phyloP scores from a whole-genome alignment of 306 rosid species.

The Pyrus bretschneideri region DNA sequence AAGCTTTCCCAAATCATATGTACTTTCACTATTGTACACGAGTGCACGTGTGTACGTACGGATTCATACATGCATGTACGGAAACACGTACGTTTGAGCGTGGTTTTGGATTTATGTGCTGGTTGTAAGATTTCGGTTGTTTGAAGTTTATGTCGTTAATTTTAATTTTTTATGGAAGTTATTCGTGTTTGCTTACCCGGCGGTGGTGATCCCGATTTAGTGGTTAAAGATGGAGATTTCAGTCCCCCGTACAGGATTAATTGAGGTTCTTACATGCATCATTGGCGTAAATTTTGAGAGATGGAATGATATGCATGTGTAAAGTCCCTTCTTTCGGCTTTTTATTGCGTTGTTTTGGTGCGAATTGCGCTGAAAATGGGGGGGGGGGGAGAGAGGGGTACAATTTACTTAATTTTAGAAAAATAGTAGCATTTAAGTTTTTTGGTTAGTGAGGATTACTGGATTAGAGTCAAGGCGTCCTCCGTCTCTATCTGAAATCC shows the following conservation, averaged over 20 bases:
- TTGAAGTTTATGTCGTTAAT: not conserved
- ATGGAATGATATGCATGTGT: not conserved
- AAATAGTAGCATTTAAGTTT: not conserved
- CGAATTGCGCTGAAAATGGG: not conserved
- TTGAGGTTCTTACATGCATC: not conserved
- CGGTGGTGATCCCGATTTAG: not conserved
- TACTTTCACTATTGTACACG: not conserved
- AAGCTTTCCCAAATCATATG: conserved; percentile 1
- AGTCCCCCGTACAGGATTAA: not conserved
- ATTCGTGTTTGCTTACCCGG: not conserved
- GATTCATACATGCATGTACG: not conserved
- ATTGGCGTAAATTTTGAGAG: not conserved
- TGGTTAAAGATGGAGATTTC: not conserved
- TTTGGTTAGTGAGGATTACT: not conserved
- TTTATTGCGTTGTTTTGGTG: not conserved
- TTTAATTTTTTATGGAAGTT: not conserved
- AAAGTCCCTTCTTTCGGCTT: not conserved
- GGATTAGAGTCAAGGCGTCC: not conserved
- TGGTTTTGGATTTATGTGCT: not conserved
- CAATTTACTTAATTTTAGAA: not conserved
- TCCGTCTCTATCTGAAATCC: not conserved
- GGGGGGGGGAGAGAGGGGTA: not conserved
- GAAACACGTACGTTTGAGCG: not conserved
- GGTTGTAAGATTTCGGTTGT: no score
- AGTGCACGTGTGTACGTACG: not conserved